Evolutionary conservation across 2,329 filamentous ascomycete species (phyloP), one percentile per base, ranked within the genome.

Genomic region (Cladophialophora yegresii): DNA sequence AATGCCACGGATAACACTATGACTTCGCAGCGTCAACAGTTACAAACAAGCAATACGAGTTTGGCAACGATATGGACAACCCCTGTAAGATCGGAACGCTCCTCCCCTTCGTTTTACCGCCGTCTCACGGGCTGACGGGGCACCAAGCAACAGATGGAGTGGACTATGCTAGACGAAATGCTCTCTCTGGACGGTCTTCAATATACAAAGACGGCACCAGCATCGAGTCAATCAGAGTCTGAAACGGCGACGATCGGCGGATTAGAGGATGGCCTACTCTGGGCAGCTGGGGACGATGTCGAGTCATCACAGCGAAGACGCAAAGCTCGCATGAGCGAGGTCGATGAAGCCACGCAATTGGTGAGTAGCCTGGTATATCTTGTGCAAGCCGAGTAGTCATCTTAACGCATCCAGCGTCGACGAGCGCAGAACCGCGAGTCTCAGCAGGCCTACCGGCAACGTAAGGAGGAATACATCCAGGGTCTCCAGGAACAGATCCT

Each of bases 381-480:
- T 22, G 12, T 50, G 47, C 16, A 50, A 20, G 8, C 9, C 16
- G 28, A 20, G 51, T n/a, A 30, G 23, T 23, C 55, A 58, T n/a
- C 22, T 47, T 32, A 47, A 13, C 20, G 13, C 20, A 50, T 40
- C 12, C 47, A 61, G 58, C 58, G 58, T n/a, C 58, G 58, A 43
- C 58, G 58, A 47, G 58, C 58, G 3, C 58, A 61, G 28, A 61
- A 61, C 50, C 36, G 58, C n/a, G 58, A 61, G 23, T 54, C 49
- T 9, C 58, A 61, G 28, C 58, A 54, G 26, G 58, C 58, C 22
- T 61, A 54, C 50, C 58, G 58, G 2, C 49, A 54, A 13, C 58
- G 58, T 28, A 54, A 30, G 26, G 58, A 61, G 50, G 51, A 54
- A 47, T 43, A 54, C 26, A 54, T 61, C 50, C 58, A 47, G 9